Evolutionary conservation across 179 eudicot genomes (phyloP).

Genomic region (Nepenthes alata): DNA sequence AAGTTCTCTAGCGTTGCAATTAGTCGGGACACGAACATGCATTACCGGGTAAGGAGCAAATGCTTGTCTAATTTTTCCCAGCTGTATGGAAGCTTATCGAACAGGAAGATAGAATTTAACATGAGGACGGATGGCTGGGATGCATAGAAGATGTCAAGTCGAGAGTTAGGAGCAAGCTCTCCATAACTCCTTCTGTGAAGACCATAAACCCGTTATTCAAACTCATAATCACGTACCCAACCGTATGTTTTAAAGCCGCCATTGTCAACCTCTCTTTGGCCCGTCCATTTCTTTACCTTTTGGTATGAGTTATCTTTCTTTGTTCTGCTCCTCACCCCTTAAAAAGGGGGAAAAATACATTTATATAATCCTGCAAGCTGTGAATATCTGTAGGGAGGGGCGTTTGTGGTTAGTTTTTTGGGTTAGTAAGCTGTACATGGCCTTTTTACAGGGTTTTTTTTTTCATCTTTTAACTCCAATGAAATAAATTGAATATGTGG

Average conservation of each 20-base stretch:
- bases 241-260: too few relatives aligned
- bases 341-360: conserved; percentile 1
- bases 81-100: conserved; percentile 58
- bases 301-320: not conserved
- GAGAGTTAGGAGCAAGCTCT: conserved; percentile 9
- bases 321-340: too few relatives aligned
- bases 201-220: too few relatives aligned
- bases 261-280: not conserved
- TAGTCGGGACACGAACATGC: conserved; percentile 64
- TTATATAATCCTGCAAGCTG: not conserved
- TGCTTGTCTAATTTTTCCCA: conserved; percentile 50
- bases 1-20: conserved; percentile 75
- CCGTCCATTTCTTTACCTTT: not conserved
- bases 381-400: conserved; percentile 2
- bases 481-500: not conserved
- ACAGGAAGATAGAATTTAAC: conserved; percentile 47
- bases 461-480: not conserved
- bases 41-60: conserved; percentile 58
- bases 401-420: conserved; percentile 4
- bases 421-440: conserved; percentile 9
- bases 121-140: conserved; percentile 84
- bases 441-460: conserved; percentile 4
- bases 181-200: not conserved
- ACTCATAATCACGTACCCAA: too few relatives aligned
- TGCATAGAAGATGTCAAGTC: conserved; percentile 28